phyloP scores from a whole-genome alignment of 176 grass and related monocot genomes.

The Musa beccarii region DNA sequence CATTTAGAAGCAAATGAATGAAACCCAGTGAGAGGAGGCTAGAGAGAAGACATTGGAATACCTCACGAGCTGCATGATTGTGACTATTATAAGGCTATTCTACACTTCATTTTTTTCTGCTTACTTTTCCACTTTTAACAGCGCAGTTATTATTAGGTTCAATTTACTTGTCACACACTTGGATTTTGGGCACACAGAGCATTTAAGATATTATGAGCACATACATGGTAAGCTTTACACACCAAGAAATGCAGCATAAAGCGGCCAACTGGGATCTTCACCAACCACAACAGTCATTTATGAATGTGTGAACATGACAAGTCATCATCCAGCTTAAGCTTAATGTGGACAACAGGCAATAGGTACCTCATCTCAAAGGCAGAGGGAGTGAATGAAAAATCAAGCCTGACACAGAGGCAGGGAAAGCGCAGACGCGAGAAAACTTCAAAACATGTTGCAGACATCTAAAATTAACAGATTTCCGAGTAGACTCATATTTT shows the following conservation, averaged over 20 bases:
- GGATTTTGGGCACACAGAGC: background rate
- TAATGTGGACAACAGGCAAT: too few species aligned
- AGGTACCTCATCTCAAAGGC: too few species aligned
- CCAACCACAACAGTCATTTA: background rate
- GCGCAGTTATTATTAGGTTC: background rate
- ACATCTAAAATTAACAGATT: too few species aligned
- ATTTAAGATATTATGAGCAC: background rate
- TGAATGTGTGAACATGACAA: background rate
- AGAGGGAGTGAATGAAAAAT: too few species aligned
- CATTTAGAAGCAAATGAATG: too few species aligned
- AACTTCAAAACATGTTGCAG: too few species aligned
- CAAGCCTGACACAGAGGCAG: too few species aligned
- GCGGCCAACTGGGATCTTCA: background rate
- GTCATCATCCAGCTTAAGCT: background rate
- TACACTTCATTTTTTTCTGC: background rate
- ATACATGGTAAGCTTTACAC: too few species aligned
- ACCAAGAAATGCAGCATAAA: background rate
- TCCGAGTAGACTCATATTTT: too few species aligned
- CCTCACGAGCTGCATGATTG: background rate
- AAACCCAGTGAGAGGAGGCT: background rate
- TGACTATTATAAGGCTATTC: background rate
- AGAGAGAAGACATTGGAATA: background rate
- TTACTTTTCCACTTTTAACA: background rate
- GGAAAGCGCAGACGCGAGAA: too few species aligned
- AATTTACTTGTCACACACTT: background rate